Evolutionary conservation across 805 yeast species (phyloP), one percentile per base, ranked within the genome.

Genomic region (Barnettozyma californica): DNA sequence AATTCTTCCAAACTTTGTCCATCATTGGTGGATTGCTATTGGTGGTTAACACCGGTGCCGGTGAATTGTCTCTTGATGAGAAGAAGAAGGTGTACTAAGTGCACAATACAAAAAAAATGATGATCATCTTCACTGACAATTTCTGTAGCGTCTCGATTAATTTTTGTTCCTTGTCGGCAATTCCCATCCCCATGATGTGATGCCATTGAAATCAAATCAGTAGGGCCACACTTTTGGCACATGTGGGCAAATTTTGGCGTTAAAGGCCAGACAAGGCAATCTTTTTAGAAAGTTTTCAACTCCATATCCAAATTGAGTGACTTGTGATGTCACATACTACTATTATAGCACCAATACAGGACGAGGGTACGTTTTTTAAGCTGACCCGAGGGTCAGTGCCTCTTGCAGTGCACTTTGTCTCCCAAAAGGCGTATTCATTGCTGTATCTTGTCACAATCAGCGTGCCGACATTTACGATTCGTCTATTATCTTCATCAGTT

Each of bases 21-120:
- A 92, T 92, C 64, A 91, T 92, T 44, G 99, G 99, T 49, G 99
- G 98, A 1, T 78, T 92, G 53, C 70, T 92, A 53, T 73, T 94
- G 56, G 87, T 94, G 52, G 96, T 88, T 51, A 89, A 87, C 69
- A 88, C 96, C 4, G 99, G 99, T 53, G 98, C 98, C 27, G 99
- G 99, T 44, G 91, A 87, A 59, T 75, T 92, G 55, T 87, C 96
- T 25, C 71, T 92, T 50, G 99, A 92, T 63, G 97, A 90, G 67
- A 92, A 94, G 84, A 91, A 92, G 75, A 92, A 92, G 75, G 83
- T 87, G 51, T 88, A 86, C 65, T 89, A 70, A 65, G 35, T 19
- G 20, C 19, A n/a, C n/a, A 7, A 16, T 21, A 38, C 7, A 20
- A 38, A 11, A 20, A 20, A 38, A 18, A 35, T 5, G 4, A 18